Base-by-base conservation (phyloP, 306 rosid genomes). In the Vigna reflexopilosa region DNA sequence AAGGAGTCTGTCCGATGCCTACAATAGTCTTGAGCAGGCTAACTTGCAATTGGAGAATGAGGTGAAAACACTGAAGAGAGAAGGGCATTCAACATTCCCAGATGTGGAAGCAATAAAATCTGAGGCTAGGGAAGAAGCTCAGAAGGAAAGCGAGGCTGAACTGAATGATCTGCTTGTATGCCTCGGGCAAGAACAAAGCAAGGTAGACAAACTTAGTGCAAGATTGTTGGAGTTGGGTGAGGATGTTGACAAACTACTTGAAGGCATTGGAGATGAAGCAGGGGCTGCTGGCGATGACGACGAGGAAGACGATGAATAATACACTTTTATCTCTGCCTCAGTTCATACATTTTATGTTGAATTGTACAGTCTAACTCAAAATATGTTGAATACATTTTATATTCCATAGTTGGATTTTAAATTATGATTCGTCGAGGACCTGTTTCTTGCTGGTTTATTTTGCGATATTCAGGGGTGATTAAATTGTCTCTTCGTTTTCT, bases 101-200 rank as follows among this genome's bases (percentile, higher is more conserved):
- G 98, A 92, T 68, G 34, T 95, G 16, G 96, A 89, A 82, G 93
- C 89, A 44, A 93, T 92, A 32, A 91, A 81, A 83, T 91, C 93
- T n/a, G 90, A 91, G 85, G 99, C 99, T n/a, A 91, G 96, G 84
- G 98, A 93, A 83, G 97, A 90, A 88, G 97, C 96, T 12, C 96
- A 84, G 86, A 91, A 93, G 88, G 99, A 95, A 80, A 93, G 93
- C 36, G 99, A 95, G 77, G 97, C 85, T 44, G 99, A 95, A 59
- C 85, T 93, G 82, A 93, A 87, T 81, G 99, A 95, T 83, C 79
- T 95, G 77, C 96, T 93, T 6, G 98, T 95, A 52, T 95, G 98
- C 93, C 93, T 95, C 0, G 99, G 98, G 19, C 99, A 95, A 88
- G 99, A 95, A 85, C 99, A 95, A 80, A 91, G 93, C 87, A 95